Evolutionary conservation across 176 grass and related monocot species (phyloP), one percentile per base, ranked within the genome.

Genomic region (Hyparrhenia diplandra): DNA sequence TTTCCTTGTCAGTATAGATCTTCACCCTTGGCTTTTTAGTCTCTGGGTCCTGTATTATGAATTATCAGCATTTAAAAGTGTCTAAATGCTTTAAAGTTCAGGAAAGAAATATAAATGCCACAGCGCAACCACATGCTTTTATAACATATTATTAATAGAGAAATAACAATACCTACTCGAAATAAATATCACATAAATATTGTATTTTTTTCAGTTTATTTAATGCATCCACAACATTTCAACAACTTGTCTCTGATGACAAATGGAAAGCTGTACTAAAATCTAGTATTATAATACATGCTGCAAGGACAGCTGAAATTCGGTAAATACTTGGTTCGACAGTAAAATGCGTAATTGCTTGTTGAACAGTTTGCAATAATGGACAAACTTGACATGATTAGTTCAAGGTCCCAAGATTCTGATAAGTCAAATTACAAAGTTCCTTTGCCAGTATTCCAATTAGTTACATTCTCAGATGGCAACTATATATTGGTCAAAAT

Each of bases 11-110:
- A 18, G 78, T 88, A 82, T 99, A 99, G 61, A 99, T 83, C 83
- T 99, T 99, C 83, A 99, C 88, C 64, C 90, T 75, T 45, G 96
- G 96, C 32, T 91, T 99, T 69, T 90, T 94, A 59, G 90, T 93
- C 87, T 95, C 93, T 58, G 93, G 68, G 64, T 95, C 96, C 96
- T 99, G 77, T 69, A 88, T 74, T 28, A 76, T 59, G n/a, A 78
- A 34, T 67, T 52, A 67, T 67, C 43, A 69, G 51, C 23, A 79
- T n/a, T n/a, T n/a, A n/a, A n/a, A n/a, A n/a, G n/a, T n/a, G n/a
- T n/a, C n/a, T n/a, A 16, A 31, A 54, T 75, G 11, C 39, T 69
- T 66, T 43, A 45, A 71, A 67, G 35, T 52, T 87, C 70, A 67
- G 76, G 18, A 29, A 71, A 14, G 39, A 55, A 59, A 69, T 80